phyloP scores from a whole-genome alignment of 768 basidiomycete genomes.

The Lentinus brumalis region DNA sequence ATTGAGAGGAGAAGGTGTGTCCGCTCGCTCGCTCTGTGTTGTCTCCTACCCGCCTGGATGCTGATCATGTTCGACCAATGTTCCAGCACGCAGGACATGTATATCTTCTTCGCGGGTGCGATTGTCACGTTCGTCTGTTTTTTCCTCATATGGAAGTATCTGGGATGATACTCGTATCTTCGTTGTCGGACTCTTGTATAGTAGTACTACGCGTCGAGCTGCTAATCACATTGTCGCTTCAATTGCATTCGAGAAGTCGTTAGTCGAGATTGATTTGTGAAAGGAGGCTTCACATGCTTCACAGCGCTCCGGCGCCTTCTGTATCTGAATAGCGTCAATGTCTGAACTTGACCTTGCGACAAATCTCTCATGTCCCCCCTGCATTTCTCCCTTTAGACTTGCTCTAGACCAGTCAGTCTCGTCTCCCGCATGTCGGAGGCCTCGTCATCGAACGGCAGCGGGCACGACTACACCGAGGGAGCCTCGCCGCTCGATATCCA shows the following conservation, averaged over 20 bases:
- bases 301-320: too few species aligned
- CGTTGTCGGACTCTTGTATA: slow-evolving; percentile 8
- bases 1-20: slow-evolving; percentile 91
- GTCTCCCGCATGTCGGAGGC: not conserved
- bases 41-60: too few species aligned
- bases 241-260: too few species aligned
- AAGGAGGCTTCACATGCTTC: too few species aligned
- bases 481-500: slow-evolving; percentile 77
- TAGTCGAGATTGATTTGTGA: too few species aligned
- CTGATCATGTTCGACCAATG: not conserved
- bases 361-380: too few species aligned
- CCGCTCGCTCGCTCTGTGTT: not conserved
- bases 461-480: slow-evolving; percentile 82
- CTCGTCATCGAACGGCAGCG: not conserved
- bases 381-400: too few species aligned
- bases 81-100: slow-evolving; percentile 88
- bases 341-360: too few species aligned
- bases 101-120: slow-evolving; percentile 86
- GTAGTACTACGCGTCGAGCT: not conserved
- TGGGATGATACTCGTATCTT: slow-evolving; percentile 48
- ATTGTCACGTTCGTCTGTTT: slow-evolving; percentile 91
- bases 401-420: not conserved
- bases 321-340: too few species aligned
- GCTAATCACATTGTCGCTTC: slow-evolving; percentile 6
- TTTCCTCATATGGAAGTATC: slow-evolving; percentile 88